These are phyloP conservation scores for Podospora anserina DNA, from an alignment of 495 filamentous ascomycete genomes.

Conservation along the genomic window DNA sequence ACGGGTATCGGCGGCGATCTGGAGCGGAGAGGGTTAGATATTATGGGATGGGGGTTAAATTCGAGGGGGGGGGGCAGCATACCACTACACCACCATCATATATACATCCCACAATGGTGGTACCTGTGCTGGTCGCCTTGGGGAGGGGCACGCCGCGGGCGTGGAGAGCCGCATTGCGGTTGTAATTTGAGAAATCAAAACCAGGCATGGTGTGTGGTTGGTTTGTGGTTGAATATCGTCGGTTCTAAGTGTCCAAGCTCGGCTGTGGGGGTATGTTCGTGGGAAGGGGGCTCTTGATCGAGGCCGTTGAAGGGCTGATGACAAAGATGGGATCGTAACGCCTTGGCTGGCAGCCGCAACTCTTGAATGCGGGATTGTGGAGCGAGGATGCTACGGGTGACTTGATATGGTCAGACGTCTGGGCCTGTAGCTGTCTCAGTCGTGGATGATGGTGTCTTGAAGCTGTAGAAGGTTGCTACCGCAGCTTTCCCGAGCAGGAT, in stretches of 20 bases:
- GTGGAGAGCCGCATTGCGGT: constrained; percentile 94
- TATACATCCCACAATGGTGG: constrained; percentile 97
- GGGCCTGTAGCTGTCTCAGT: background rate
- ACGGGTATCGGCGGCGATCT: constrained; percentile 97
- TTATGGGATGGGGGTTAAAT: background rate
- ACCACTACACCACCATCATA: constrained; percentile 95
- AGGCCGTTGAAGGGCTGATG: constrained; percentile 33
- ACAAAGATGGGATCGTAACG: constrained; percentile 43
- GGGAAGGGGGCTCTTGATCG: constrained; percentile 3
- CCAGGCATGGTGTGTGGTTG: constrained; percentile 68
- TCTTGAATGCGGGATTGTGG: background rate
- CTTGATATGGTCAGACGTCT: background rate
- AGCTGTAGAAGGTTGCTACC: background rate
- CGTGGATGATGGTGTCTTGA: background rate
- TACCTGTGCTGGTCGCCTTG: constrained; percentile 98
- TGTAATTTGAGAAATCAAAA: constrained; percentile 99
- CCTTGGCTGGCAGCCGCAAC: constrained; percentile 10
- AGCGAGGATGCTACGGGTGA: background rate
- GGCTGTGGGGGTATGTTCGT: background rate
- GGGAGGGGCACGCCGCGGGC: constrained; percentile 88
- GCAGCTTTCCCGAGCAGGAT: background rate
- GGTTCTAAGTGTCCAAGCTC: background rate
- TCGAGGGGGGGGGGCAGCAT: constrained; percentile 32
- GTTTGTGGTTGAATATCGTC: constrained; percentile 3
- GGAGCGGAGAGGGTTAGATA: constrained; percentile 11